Evolutionary conservation across 208 protist genomes (phyloP).

Genomic region (Trypanosoma theileri): DNA sequence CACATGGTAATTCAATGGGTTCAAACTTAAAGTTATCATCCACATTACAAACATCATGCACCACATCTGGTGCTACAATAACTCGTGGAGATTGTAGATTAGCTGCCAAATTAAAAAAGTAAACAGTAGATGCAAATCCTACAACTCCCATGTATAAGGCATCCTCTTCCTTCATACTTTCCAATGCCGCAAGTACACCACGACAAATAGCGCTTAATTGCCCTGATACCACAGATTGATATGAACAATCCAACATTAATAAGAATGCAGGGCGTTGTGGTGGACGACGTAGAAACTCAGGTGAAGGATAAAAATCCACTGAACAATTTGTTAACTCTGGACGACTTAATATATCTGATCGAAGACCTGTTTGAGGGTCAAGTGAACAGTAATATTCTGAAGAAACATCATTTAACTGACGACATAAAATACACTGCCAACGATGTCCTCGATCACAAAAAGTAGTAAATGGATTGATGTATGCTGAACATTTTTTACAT

Average conservation of each 20-base stretch:
- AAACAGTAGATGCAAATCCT: constrained; percentile 81
- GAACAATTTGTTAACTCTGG: constrained; percentile 90
- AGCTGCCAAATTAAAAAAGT: constrained; percentile 92
- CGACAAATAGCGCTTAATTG: constrained; percentile 69
- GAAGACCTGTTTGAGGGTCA: constrained; percentile 80
- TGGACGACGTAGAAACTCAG: constrained; percentile 93
- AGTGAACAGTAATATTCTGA: constrained; percentile 83
- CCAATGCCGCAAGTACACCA: constrained; percentile 68
- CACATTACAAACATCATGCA: constrained; percentile 75
- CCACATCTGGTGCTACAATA: constrained; percentile 84
- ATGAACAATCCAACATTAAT: constrained; percentile 96
- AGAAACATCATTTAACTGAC: constrained; percentile 89
- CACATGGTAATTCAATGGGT: constrained; percentile 76
- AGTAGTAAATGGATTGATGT: constrained; percentile 97
- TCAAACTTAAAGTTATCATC: constrained; percentile 86
- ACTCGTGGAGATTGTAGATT: constrained; percentile 78
- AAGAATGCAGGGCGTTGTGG: constrained; percentile 93
- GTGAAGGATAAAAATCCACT: constrained; percentile 94
- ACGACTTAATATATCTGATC: constrained; percentile 72
- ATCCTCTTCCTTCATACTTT: constrained; percentile 79
- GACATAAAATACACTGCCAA: constrained; percentile 96
- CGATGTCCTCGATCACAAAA: constrained; percentile 91
- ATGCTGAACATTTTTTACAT: constrained; percentile 90
- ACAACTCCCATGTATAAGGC: constrained; percentile 76
- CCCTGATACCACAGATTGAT: constrained; percentile 83